phyloP scores from a whole-genome alignment of 441 rosid genomes.

The Syzygium syzygioides region DNA sequence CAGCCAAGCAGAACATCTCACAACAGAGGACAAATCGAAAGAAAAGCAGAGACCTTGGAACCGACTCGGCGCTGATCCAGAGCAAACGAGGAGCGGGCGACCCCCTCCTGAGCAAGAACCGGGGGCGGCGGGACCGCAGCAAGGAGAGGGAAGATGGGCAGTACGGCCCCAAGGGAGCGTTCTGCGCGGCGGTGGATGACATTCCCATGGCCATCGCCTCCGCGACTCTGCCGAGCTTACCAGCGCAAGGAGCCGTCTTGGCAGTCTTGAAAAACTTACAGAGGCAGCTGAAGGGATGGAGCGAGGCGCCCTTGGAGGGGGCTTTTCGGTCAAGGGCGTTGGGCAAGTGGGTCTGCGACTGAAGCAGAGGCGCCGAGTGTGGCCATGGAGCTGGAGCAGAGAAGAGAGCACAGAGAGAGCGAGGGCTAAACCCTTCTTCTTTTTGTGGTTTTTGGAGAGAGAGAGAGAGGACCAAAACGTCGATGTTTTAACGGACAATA shows the following conservation, averaged over 20 bases:
- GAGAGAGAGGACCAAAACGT: not conserved
- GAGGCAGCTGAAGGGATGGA: not conserved
- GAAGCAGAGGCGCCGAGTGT: constrained; percentile 11
- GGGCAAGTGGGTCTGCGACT: constrained; percentile 23
- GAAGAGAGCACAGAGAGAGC: constrained; percentile 13
- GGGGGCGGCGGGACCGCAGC: constrained; percentile 28
- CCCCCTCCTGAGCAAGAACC: not conserved
- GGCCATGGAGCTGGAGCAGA: constrained; percentile 5
- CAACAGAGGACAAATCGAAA: not conserved
- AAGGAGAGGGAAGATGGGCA: constrained; percentile 26
- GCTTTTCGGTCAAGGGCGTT: constrained; percentile 1
- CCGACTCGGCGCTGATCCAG: constrained; percentile 26
- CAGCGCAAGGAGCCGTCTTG: constrained; percentile 36
- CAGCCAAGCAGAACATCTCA: not conserved
- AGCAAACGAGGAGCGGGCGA: not conserved
- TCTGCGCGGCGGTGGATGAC: constrained; percentile 35
- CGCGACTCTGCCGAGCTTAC: constrained; percentile 47
- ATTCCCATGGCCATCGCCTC: constrained; percentile 49
- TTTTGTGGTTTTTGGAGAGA: not conserved
- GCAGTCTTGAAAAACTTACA: constrained; percentile 11
- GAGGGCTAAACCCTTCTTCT: not conserved
- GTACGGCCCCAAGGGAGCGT: constrained; percentile 31
- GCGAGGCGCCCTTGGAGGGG: not conserved
- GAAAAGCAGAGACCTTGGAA: not conserved
- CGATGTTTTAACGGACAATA: not conserved